Evolutionary conservation across 371 early-diverging fungal species (phyloP).

Genomic region (Mucor sp.): DNA sequence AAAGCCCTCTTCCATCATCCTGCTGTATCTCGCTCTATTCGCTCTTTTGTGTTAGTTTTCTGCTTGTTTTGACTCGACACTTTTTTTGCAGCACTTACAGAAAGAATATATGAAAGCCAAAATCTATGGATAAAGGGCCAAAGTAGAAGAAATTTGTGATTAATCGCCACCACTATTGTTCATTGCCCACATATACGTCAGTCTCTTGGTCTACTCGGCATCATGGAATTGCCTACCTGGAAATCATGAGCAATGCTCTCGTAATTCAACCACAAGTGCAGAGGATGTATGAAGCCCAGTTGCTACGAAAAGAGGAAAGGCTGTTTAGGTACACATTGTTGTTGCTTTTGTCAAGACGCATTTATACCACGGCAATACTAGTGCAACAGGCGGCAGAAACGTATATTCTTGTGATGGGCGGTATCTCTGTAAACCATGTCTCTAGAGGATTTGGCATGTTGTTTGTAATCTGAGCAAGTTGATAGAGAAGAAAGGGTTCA

Average conservation of each 20-base stretch:
- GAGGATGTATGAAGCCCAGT: constrained; percentile 68
- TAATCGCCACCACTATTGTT: constrained; percentile 92
- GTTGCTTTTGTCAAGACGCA: neutral
- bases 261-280: constrained; percentile 84
- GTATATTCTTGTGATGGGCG: constrained; percentile 84
- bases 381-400: constrained; percentile 75
- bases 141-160: constrained; percentile 91
- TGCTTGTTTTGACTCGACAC: neutral
- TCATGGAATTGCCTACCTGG: constrained; percentile 59
- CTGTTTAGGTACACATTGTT: neutral
- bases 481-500: neutral
- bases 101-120: constrained; percentile 93
- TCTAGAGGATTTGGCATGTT: constrained; percentile 72
- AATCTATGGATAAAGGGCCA: constrained; percentile 88
- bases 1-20: constrained; percentile 94
- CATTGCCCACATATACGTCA: neutral
- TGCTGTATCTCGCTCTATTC: constrained; percentile 77
- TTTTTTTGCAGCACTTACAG: constrained; percentile 71
- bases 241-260: constrained; percentile 62
- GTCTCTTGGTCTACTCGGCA: neutral
- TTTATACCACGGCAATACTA: constrained; percentile 79
- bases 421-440: constrained; percentile 92
- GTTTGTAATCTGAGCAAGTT: neutral
- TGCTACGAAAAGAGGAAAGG: constrained; percentile 39
- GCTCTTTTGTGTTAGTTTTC: neutral